These are phyloP conservation scores for Dendrobium officinale DNA, from an alignment of 106 monocot genomes.

Conservation along the genomic window DNA sequence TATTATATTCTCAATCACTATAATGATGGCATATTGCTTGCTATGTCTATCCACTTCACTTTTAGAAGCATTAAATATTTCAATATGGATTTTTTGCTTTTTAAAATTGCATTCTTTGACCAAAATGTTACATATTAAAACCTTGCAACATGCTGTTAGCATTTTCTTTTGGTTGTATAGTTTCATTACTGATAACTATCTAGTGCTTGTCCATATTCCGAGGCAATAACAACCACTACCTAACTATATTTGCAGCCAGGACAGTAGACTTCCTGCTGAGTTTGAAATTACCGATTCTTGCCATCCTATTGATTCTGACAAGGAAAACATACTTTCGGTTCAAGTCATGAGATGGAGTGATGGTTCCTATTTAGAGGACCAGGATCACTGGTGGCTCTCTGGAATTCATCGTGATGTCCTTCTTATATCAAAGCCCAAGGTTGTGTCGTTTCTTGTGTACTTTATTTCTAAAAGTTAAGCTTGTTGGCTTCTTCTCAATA, in stretches of 20 bases:
- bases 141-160: neutral
- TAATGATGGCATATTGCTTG: neutral
- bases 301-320: conserved; percentile 61
- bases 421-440: conserved; percentile 88
- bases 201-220: neutral
- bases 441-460: conserved; percentile 14
- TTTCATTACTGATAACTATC: conserved; percentile 1
- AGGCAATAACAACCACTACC: neutral
- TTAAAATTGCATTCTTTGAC: neutral
- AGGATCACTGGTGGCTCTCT: conserved; percentile 99
- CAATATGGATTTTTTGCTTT: neutral
- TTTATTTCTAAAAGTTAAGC: neutral
- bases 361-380: conserved; percentile 98
- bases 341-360: conserved; percentile 99
- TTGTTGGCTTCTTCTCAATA: neutral
- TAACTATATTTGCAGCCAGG: conserved; percentile 52
- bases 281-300: conserved; percentile 94
- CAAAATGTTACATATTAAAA: neutral
- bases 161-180: neutral
- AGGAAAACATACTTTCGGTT: conserved; percentile 85
- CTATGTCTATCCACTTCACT: neutral
- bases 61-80: neutral
- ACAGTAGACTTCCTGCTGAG: conserved; percentile 97
- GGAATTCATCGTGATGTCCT: conserved; percentile 96
- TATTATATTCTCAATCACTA: neutral